Evolutionary conservation across 441 rosid genomes (phyloP), one percentile per base, ranked within the genome.

Genomic region (Gossypium schwendimanii): DNA sequence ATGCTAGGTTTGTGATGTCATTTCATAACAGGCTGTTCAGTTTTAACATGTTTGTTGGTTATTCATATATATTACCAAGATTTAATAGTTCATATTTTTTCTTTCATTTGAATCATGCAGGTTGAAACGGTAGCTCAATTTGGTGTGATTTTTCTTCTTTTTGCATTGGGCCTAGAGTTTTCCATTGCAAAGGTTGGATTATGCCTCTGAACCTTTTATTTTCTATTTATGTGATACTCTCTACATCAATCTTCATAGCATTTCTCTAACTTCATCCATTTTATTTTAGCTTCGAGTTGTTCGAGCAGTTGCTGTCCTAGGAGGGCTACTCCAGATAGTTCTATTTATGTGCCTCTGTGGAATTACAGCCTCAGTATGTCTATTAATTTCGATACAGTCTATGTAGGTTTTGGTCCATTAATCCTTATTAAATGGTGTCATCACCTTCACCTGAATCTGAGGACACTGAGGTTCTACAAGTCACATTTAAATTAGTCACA

Each of bases 51-150:
- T 63, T 73, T 26, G 4, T 64, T 21, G 14, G 24, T 73, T 47
- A 31, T 72, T 44, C 14, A 12, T 67, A 12, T 28, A 66, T 15
- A 0, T 2, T 47, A 8, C 14, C 45, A 21, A 24, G 4, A 24
- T 36, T 55, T 60, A 10, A 24, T 39, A 44, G 20, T 20, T 39
- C 15, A 4, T 63, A 15, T 39, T 47, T 11, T 54, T 18, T 39
- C 52, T 44, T 52, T 63, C 53, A 6, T 33, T 49, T 64, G 61
- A 73, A 57, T 62, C 66, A 44, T 73, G 55, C 89, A 92, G 99
- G 99, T 92, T 70, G 99, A 94, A 89, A 94, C 99, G 58, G 98
- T 94, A 71, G 97, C 98, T 80, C 97, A 94, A 74, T 94, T 94
- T 81, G 99, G 99, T 75, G 99, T 94, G 31, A 91, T 94, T 74